phyloP scores from a whole-genome alignment of 192 early-diverging fungal species.

The Gamsiella multidivaricata region DNA sequence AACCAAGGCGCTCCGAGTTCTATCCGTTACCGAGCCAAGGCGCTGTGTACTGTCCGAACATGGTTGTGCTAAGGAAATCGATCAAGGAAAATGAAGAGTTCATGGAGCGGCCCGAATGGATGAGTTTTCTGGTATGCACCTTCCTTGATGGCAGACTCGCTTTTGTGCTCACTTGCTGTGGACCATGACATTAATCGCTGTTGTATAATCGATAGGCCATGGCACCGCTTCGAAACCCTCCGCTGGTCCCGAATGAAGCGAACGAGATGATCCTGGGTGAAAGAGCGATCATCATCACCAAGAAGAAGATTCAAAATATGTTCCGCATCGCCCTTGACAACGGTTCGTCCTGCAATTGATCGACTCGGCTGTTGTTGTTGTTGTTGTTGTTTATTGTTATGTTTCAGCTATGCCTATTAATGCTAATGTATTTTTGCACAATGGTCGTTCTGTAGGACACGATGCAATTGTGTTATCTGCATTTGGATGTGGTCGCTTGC shows the following conservation, averaged over 20 bases:
- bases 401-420: not conserved
- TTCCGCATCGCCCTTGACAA: conserved; percentile 59
- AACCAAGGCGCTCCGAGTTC: conserved; percentile 46
- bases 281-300: conserved; percentile 47
- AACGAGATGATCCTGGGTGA: conserved; percentile 51
- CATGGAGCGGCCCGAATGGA: conserved; percentile 53
- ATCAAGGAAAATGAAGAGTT: conserved; percentile 40
- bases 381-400: not conserved
- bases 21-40: conserved; percentile 55
- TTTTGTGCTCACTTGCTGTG: too few relatives aligned
- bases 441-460: conserved; percentile 38
- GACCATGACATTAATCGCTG: too few relatives aligned
- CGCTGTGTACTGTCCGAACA: conserved; percentile 58
- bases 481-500: conserved; percentile 56
- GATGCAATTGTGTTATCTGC: conserved; percentile 57
- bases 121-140: conserved; percentile 55
- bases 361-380: not conserved
- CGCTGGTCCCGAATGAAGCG: conserved; percentile 28
- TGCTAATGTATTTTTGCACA: too few relatives aligned
- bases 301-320: conserved; percentile 57
- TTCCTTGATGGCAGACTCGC: not conserved
- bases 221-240: conserved; percentile 49
- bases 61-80: conserved; percentile 51
- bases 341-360: conserved; percentile 20
- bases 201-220: conserved; percentile 33